Conservation (phyloP, 768 basidiomycete genomes). For the Calocybe indica region DNA sequence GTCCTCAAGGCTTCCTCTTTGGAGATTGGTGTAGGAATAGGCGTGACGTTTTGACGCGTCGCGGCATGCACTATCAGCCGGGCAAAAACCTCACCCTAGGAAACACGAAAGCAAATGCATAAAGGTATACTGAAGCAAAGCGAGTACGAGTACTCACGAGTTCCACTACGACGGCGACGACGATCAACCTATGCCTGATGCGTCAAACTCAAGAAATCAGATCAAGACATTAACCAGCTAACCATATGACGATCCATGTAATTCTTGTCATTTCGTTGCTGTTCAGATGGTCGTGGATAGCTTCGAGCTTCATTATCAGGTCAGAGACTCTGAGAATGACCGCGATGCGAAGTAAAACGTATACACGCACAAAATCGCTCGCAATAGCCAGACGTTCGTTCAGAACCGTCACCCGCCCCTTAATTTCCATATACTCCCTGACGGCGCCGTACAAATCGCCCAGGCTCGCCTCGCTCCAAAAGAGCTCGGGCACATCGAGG, state of each 20-base stretch:
- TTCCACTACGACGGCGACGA: conserved; percentile 86
- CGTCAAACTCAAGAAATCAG: conserved; percentile 6
- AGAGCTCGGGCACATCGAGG: conserved; percentile 88
- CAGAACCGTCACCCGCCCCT: conserved; percentile 71
- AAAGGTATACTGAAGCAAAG: background rate
- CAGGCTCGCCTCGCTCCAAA: conserved; percentile 91
- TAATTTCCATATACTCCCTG: conserved; percentile 92
- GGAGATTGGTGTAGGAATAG: conserved; percentile 16
- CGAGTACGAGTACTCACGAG: conserved; percentile 39
- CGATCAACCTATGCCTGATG: conserved; percentile 64
- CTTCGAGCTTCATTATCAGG: conserved; percentile 74
- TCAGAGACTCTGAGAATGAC: conserved; percentile 1
- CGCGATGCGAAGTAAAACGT: background rate
- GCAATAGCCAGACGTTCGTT: conserved; percentile 87
- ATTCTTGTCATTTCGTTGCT: conserved; percentile 87
- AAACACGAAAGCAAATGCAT: background rate
- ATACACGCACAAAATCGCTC: conserved; percentile 71
- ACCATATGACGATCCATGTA: conserved; percentile 54
- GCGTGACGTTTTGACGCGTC: conserved; percentile 24
- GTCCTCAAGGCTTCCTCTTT: conserved; percentile 34
- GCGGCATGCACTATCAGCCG: conserved; percentile 63
- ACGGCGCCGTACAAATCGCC: conserved; percentile 89
- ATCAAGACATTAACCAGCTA: conserved; percentile 28
- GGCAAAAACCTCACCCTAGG: conserved; percentile 77
- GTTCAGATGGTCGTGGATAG: conserved; percentile 91